These are phyloP conservation scores for Blastocystis sp. DNA, from an alignment of 352 stramenopile genomes.

Conservation along the genomic window DNA sequence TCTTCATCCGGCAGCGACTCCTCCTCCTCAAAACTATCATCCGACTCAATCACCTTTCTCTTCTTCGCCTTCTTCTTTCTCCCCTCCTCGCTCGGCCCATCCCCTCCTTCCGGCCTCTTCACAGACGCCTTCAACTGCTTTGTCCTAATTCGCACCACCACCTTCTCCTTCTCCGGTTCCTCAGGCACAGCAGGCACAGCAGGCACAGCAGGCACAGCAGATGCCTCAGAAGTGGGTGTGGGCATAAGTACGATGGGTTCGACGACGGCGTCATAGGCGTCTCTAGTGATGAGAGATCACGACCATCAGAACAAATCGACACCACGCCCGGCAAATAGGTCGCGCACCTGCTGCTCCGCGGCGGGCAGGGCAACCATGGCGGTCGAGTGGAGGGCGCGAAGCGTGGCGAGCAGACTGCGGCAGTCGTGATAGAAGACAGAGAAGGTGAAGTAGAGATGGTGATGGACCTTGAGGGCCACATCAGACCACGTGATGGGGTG, in stretches of 20 bases:
- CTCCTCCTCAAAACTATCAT: slow-evolving; percentile 29
- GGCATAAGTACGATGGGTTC: neutral
- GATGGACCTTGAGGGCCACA: neutral
- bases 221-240: no score
- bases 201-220: no score
- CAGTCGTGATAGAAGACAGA: neutral
- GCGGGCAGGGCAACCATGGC: neutral
- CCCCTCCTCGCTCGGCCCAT: neutral
- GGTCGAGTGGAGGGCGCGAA: neutral
- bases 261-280: neutral
- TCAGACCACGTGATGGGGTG: slow-evolving; percentile 3
- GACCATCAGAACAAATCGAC: neutral
- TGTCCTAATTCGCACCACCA: neutral
- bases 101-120: neutral
- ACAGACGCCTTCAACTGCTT: neutral
- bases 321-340: neutral
- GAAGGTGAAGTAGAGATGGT: neutral
- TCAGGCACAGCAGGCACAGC: neutral
- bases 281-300: neutral
- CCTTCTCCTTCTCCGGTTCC: neutral
- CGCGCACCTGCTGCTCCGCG: neutral
- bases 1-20: neutral
- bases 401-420: neutral
- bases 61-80: neutral
- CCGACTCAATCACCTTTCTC: neutral